A percentile compares a stretch with the other conserved stretches of the same genome.
phyloP scores from a whole-genome alignment of 1,284 basidiomycete species.

The Pascua sp. region DNA sequence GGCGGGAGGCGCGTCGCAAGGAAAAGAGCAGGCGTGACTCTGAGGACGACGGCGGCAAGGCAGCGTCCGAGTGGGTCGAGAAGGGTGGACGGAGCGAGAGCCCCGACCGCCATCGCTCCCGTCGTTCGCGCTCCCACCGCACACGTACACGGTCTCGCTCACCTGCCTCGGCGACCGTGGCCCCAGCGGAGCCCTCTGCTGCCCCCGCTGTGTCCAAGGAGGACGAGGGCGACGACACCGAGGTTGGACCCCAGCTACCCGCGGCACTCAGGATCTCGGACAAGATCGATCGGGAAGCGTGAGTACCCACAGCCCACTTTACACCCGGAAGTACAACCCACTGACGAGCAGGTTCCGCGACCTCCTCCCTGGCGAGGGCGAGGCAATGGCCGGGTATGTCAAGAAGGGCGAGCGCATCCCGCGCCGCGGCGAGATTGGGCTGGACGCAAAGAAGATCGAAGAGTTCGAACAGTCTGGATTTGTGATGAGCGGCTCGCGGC shows the following conservation, averaged over 20 bases:
- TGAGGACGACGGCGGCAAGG: not conserved
- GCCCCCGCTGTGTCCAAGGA: slow-evolving; percentile 15
- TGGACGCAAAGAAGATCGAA: slow-evolving; percentile 81
- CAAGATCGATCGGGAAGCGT: slow-evolving; percentile 56
- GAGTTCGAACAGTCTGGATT: slow-evolving; percentile 86
- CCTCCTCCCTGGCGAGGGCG: slow-evolving; percentile 88
- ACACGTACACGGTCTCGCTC: not conserved
- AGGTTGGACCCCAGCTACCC: slow-evolving; percentile 61
- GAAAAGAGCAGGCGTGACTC: not conserved
- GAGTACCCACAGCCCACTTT: slow-evolving; percentile 48
- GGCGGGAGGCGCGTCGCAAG: slow-evolving; percentile 23
- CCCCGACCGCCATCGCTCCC: too few relatives aligned
- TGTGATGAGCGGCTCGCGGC: slow-evolving; percentile 94
- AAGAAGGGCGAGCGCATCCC: slow-evolving; percentile 89
- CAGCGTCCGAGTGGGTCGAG: not conserved
- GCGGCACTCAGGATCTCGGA: slow-evolving; percentile 51
- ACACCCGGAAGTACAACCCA: too few relatives aligned
- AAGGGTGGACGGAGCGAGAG: too few relatives aligned
- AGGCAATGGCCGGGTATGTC: slow-evolving; percentile 93
- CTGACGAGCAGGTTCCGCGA: slow-evolving; percentile 59
- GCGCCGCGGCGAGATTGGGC: slow-evolving; percentile 95
- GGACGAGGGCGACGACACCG: slow-evolving; percentile 60
- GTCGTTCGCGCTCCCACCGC: not conserved
- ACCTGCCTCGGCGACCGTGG: slow-evolving; percentile 11
- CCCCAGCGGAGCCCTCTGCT: slow-evolving; percentile 20